Evolutionary conservation across 2,329 filamentous ascomycete species (phyloP), one percentile per base, ranked within the genome.

Genomic region (Arachnopeziza araneosa): DNA sequence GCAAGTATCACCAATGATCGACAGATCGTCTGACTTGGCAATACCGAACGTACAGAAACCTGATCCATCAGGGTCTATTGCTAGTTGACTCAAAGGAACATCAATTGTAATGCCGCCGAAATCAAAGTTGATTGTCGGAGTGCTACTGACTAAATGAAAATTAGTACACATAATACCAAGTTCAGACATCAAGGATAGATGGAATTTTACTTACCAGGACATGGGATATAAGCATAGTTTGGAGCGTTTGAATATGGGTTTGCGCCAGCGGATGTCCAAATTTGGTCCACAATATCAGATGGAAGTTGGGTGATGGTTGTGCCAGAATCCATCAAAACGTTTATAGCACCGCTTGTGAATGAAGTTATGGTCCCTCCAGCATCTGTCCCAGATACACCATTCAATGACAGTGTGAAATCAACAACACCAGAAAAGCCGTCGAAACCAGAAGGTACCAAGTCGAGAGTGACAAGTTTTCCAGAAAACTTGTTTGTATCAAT

Each of bases 401-500:
- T 65, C 55, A 79, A 67, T 22, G 69, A 65, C 7, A 79, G 73
- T 24, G 74, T 76, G 59, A 77, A 79, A 50, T 75, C 73, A 30
- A 72, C 70, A 64, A 74, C 73, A n/a, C 77, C 70, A 49, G 79
- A 77, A 23, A 76, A 74, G 60, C 79, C 78, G 55, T 75, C 72
- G 23, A 56, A 56, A 24, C 36, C 54, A 53, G 77, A 71, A 61
- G 75, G 69, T 57, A 78, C 71, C 66, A 85, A 76, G n/a, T 86
- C 78, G 30, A 92, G 77, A 6, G 79, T 82, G 52, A 80, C 78
- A 32, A 93, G 77, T 1, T 82, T 73, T 52, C 88, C 89, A 0
- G 78, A 71, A 73, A 85, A 95, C 71, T 93, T 93, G 62, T 80
- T 82, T 0, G 84, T 89, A 70, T 93, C 89, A 61, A 93, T 84